Conservation (phyloP, 306 rosid species). For the Prunus kanzakura region DNA sequence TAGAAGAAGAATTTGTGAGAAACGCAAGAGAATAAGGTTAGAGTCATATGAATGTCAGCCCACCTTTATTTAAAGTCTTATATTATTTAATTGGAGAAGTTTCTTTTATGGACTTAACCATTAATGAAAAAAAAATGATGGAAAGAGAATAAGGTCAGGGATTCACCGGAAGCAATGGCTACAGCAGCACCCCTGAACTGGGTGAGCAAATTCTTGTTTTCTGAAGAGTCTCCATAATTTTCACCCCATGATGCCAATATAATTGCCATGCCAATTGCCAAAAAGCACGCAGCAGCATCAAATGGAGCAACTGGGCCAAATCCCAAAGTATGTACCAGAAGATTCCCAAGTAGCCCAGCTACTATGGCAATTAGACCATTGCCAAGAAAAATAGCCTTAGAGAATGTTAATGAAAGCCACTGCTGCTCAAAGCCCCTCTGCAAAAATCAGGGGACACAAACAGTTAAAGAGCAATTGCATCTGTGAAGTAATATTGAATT, state of each 20-base stretch:
- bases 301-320: constrained; percentile 98
- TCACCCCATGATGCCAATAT: constrained; percentile 83
- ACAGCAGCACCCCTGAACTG: constrained; percentile 91
- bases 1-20: neutral
- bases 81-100: neutral
- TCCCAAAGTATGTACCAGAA: constrained; percentile 73
- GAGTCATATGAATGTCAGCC: neutral
- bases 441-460: constrained; percentile 14
- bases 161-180: constrained; percentile 91
- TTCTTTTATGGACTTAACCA: neutral
- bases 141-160: neutral
- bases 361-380: constrained; percentile 88
- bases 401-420: constrained; percentile 87
- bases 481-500: neutral
- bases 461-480: constrained; percentile 2
- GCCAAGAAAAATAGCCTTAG: constrained; percentile 93
- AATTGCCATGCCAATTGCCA: constrained; percentile 86
- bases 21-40: neutral
- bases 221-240: constrained; percentile 82
- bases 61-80: neutral
- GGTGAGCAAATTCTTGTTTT: constrained; percentile 73
- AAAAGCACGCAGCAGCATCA: constrained; percentile 97
- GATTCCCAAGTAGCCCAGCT: constrained; percentile 86
- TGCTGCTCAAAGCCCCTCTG: constrained; percentile 98
- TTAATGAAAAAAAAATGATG: neutral